These are phyloP conservation scores for Pistacia atlantica DNA, from an alignment of 345 rosid species.

Conservation along the genomic window DNA sequence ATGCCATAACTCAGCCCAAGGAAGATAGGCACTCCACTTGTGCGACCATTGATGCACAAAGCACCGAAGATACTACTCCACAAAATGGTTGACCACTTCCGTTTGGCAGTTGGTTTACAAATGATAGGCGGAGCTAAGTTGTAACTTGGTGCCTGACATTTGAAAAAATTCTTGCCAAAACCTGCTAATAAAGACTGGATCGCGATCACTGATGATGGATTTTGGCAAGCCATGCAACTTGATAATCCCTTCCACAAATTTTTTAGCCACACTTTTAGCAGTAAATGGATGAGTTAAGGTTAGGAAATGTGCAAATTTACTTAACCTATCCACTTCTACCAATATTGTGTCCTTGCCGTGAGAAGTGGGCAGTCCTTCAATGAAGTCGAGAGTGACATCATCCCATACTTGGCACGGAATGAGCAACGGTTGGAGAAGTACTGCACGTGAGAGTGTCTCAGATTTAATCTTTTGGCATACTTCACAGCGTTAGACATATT, in stretches of 20 bases:
- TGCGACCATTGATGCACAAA: too few relatives aligned
- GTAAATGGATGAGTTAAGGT: background rate
- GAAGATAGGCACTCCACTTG: too few relatives aligned
- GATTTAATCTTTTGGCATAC: background rate
- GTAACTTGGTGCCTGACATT: too few relatives aligned
- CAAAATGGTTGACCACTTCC: too few relatives aligned
- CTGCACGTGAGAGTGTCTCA: background rate
- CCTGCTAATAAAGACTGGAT: too few relatives aligned
- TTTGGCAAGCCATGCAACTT: background rate
- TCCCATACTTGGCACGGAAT: conserved; percentile 3
- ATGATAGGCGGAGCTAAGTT: too few relatives aligned
- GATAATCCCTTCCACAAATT: background rate
- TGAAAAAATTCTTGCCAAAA: too few relatives aligned
- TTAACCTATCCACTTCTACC: too few relatives aligned
- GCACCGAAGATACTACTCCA: too few relatives aligned
- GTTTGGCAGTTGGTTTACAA: accelerated
- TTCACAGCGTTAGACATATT: background rate
- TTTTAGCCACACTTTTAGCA: background rate
- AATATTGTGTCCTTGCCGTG: too few relatives aligned
- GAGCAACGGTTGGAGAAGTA: background rate
- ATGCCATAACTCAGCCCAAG: too few relatives aligned
- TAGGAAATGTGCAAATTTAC: background rate
- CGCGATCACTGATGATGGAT: too few relatives aligned
- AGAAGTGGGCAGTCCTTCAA: background rate
- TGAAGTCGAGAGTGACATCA: conserved; percentile 9